Evolutionary conservation across 2,329 filamentous ascomycete genomes (phyloP), one percentile per base, ranked within the genome.

Genomic region (Madurella fahalii): DNA sequence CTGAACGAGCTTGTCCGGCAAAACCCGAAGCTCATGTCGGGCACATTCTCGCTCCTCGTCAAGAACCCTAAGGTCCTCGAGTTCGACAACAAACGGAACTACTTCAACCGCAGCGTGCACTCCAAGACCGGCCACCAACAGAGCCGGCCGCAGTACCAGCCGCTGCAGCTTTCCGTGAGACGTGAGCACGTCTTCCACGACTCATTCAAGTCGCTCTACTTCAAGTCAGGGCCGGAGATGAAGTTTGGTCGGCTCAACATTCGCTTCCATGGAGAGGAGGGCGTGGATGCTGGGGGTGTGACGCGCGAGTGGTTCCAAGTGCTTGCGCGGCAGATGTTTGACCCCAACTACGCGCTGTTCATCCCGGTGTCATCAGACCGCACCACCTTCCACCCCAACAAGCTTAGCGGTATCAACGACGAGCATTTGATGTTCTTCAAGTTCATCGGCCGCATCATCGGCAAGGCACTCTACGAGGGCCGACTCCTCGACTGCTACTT

Each of bases 221-320:
- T 94, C 84, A 97, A 97, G 79, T 84, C 80, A 40, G 90, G 90
- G 25, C 91, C 96, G 60, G 95, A 99, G 74, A 95, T 99, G 84
- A 99, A 99, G 74, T 96, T 95, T 69, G 94, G 95, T 65, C 99
- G 99, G 74, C 83, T 99, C 60, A 99, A 92, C 71, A 95, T 99
- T 64, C 87, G 93, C 51, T 99, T 99, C 82, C 89, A 94, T 64
- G 91, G 91, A 34, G 94, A 99, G 74, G 94, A 99, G 70, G 94
- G 95, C 71, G 91, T 99, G 41, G 95, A 99, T 72, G 94, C 94
- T 51, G 95, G 94, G 63, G 94, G 94, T 74, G 93, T 99, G 45
- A 96, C 93, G 39, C 86, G 95, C 67, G 94, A 99, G 75, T 99
- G 95, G 94, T 99, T 99, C 81, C 93, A 96, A 70, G 93, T 96